A percentile compares a stretch with the other conserved stretches of the same genome.
Conservation (phyloP, 2,329 filamentous ascomycete species). For the Arthrobotrys pseudoclavata region DNA sequence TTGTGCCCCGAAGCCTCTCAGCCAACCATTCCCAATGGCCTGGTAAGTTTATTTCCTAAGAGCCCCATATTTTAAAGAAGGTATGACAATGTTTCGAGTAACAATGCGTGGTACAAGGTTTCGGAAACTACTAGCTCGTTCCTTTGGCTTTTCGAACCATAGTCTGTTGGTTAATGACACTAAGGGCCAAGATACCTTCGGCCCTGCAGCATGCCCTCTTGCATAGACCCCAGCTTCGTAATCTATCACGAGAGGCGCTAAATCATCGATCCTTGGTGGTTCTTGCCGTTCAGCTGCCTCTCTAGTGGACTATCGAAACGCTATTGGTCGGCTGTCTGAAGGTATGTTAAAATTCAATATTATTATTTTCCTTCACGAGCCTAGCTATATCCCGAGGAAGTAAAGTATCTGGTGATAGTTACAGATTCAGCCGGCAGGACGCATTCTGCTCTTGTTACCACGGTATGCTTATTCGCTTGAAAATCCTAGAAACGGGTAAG, state of each 20-base stretch:
- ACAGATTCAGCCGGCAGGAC: slow-evolving; percentile 30
- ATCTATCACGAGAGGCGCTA: slow-evolving; percentile 44
- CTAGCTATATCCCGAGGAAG: slow-evolving; percentile 22
- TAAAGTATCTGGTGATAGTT: slow-evolving; percentile 24
- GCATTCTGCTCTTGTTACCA: slow-evolving; percentile 20
- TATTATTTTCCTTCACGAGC: slow-evolving; percentile 23
- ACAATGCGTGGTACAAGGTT: slow-evolving; percentile 27
- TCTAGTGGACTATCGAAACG: slow-evolving; percentile 2
- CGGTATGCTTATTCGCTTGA: slow-evolving; percentile 42
- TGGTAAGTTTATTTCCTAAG: slow-evolving; percentile 34
- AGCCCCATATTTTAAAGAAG: slow-evolving; percentile 27
- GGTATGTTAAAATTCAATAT: slow-evolving; percentile 31
- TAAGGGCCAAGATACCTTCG: slow-evolving; percentile 16
- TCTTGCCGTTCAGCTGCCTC: slow-evolving; percentile 42
- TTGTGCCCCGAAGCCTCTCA: slow-evolving; percentile 35
- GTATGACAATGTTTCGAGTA: background rate
- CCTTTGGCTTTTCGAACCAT: slow-evolving; percentile 13
- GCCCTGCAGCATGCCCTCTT: slow-evolving; percentile 39
- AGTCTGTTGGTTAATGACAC: slow-evolving; percentile 23
- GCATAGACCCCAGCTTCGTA: slow-evolving; percentile 38
- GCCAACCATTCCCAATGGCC: slow-evolving; percentile 34
- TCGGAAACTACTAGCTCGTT: background rate
- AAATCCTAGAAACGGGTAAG: slow-evolving; percentile 43
- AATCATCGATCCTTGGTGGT: slow-evolving; percentile 40
- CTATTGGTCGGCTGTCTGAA: slow-evolving; percentile 28